These are phyloP conservation scores for Zymoseptoria passerinii DNA, from an alignment of 2,329 filamentous ascomycete species.

Conservation along the genomic window DNA sequence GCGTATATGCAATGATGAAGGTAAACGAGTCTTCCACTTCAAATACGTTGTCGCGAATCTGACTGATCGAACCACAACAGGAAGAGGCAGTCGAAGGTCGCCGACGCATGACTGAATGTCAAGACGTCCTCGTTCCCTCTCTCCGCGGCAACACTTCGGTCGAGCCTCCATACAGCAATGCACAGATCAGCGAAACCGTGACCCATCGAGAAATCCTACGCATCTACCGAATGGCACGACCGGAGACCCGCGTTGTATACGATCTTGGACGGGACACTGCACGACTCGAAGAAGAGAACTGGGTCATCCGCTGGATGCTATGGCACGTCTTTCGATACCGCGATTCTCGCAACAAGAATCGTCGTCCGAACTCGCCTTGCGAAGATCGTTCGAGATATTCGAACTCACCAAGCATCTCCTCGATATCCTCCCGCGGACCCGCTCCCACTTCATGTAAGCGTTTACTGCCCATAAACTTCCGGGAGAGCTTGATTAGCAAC, in stretches of 20 bases:
- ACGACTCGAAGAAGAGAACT: constrained; percentile 39
- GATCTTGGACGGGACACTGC: constrained; percentile 35
- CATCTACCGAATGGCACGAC: constrained; percentile 34
- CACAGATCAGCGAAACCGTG: constrained; percentile 42
- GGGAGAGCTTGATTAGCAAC: not conserved
- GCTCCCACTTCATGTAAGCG: not conserved
- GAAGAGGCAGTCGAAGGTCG: constrained; percentile 37
- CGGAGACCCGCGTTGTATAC: constrained; percentile 35
- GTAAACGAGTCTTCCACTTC: constrained; percentile 22
- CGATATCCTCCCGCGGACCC: not conserved
- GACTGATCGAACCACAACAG: constrained; percentile 20
- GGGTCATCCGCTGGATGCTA: constrained; percentile 45
- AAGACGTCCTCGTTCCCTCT: constrained; percentile 33
- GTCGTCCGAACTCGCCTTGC: constrained; percentile 19
- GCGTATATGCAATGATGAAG: constrained; percentile 38
- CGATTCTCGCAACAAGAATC: constrained; percentile 34
- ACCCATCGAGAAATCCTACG: constrained; percentile 38
- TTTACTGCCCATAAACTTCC: not conserved
- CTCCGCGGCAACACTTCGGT: constrained; percentile 24
- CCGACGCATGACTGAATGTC: constrained; percentile 34
- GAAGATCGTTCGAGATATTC: constrained; percentile 8
- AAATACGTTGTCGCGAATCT: not conserved
- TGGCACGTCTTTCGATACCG: constrained; percentile 46
- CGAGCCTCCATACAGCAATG: constrained; percentile 38
- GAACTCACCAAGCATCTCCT: not conserved